phyloP scores from a whole-genome alignment of 495 filamentous ascomycete species.

The Venustampulla echinocandica region DNA sequence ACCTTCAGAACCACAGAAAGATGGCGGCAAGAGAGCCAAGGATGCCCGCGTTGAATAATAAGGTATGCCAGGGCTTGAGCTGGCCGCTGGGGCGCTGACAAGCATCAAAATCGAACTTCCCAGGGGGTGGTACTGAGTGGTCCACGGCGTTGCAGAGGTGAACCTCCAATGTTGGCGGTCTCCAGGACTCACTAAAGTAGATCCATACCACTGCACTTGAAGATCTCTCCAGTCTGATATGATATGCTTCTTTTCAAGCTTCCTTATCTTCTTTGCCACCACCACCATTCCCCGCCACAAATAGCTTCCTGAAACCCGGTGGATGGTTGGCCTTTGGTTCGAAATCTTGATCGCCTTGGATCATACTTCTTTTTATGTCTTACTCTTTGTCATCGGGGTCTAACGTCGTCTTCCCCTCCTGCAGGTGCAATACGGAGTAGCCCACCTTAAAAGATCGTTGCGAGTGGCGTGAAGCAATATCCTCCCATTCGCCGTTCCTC shows the following conservation, averaged over 20 bases:
- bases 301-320: conserved; percentile 25
- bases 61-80: conserved; percentile 20
- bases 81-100: conserved; percentile 21
- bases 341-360: background rate
- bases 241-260: conserved; percentile 18
- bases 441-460: conserved; percentile 8
- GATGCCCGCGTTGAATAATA: conserved; percentile 15
- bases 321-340: background rate
- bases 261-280: conserved; percentile 11
- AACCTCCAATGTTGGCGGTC: conserved; percentile 15
- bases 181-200: conserved; percentile 5
- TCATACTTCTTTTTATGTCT: conserved; percentile 18
- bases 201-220: background rate
- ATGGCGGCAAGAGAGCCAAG: conserved; percentile 15
- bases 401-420: conserved; percentile 11
- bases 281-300: background rate
- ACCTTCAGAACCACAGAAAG: conserved; percentile 15
- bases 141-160: conserved; percentile 19
- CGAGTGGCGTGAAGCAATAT: conserved; percentile 19
- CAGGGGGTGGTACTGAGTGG: conserved; percentile 10
- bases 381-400: conserved; percentile 3
- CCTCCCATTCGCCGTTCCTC: conserved; percentile 19
- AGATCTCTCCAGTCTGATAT: conserved; percentile 11
- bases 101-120: conserved; percentile 19
- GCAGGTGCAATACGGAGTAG: conserved; percentile 2